Base-by-base conservation (phyloP, 1,284 basidiomycete species). In the Pseudozyma hubeiensis region DNA sequence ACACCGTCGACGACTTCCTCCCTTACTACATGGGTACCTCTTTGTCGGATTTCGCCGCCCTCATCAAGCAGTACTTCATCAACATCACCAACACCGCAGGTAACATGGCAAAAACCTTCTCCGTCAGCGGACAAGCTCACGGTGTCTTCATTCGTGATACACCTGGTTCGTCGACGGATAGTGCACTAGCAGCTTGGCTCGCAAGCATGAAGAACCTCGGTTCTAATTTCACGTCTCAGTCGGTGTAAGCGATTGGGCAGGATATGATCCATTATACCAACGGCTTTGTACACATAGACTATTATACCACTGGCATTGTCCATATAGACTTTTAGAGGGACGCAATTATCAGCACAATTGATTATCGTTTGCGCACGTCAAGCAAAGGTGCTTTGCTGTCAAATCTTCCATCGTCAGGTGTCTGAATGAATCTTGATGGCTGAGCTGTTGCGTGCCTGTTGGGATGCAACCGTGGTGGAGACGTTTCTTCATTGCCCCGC, bases 101-200 rank as follows among this genome's bases (percentile, higher is more conserved):
- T 19, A 63, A 69, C 30, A 45, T 48, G 60, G 66, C 66, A 30
- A 69, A 69, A 44, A 49, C 40, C 2, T 69, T 69, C 53, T 29
- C 40, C 1, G 13, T 41, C 0, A 11, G 43, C 4, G 47, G 37
- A 10, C 31, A 17, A 10, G 66, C 53, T 7, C 66, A 69, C 19
- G 55, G 61, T 17, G 52, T 64, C 0, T 33, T 69, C 6, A 51
- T 55, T 16, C 24, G 51, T n/a, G 8, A 14, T 11, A 30, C 24
- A 7, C 55, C 66, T 9, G 39, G 39, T n/a, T 69, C 66, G 2
- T 34, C 35, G 2, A 41, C 52, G 5, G 53, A 39, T 11, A 16
- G 19, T 2, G n/a, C 43, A 5, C 35, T 69, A 1, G 43, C 43
- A 14, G 58, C 52, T 17, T 69, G 60, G 60, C 47, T 69, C 8